These are phyloP conservation scores for Suillus ampliporus DNA, from an alignment of 768 basidiomycete species.

Conservation along the genomic window DNA sequence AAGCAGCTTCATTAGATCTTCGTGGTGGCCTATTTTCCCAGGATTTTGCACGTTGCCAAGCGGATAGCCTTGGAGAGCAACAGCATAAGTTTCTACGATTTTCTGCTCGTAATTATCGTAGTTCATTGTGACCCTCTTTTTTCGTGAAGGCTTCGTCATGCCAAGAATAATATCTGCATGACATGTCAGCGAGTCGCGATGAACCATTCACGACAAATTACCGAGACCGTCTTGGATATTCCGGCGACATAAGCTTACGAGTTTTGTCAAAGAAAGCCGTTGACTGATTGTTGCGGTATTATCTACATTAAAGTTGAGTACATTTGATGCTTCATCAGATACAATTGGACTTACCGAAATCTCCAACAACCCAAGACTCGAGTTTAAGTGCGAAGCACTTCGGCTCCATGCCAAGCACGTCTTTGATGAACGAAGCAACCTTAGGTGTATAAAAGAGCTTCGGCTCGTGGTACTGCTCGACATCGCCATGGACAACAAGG, in stretches of 20 bases:
- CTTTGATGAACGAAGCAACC: not conserved
- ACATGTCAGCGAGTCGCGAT: too few species aligned
- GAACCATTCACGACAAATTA: too few species aligned
- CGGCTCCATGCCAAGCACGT: not conserved
- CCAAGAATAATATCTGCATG: too few species aligned
- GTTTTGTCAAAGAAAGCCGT: not conserved
- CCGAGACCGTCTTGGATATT: not conserved
- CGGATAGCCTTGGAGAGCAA: too few species aligned
- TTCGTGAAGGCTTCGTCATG: too few species aligned
- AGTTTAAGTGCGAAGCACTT: not conserved
- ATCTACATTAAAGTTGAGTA: conserved; percentile 2
- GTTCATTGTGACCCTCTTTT: not conserved
- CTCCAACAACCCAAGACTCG: conserved; percentile 1
- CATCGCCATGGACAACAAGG: not conserved
- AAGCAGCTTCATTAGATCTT: too few species aligned
- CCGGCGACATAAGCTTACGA: not conserved
- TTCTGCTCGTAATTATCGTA: conserved; percentile 1
- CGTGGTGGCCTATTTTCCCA: too few species aligned
- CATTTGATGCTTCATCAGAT: not conserved
- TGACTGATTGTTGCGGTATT: not conserved
- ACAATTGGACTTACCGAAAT: not conserved
- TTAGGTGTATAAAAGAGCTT: not conserved
- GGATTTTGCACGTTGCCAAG: too few species aligned
- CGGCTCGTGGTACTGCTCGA: not conserved
- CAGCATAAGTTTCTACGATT: not conserved